Base-by-base conservation (phyloP, 2,329 filamentous ascomycete genomes). In the Lecanicillium sp. region DNA sequence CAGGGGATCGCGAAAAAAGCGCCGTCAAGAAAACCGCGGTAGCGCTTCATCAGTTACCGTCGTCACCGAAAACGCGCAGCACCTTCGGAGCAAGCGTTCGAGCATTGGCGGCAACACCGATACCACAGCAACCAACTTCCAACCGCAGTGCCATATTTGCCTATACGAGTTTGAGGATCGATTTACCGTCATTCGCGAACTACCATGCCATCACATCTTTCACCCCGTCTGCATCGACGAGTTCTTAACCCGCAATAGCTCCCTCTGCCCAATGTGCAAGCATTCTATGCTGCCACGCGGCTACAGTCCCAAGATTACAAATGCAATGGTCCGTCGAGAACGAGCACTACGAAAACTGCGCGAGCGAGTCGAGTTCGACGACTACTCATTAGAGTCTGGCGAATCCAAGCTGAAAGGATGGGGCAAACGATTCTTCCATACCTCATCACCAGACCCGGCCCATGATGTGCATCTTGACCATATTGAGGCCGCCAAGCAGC, bases 151-250 rank as follows among this genome's bases (percentile, higher is more conserved):
- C 55, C 79, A 86, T n/a, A 95, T 97, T 38, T 98, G 92, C 55
- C 71, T 94, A 1, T 84, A 87, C 39, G 78, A 86, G 43, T 97
- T 87, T 53, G 72, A 83, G 19, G 73, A 79, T 13, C 74, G 77
- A 28, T 63, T 71, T 14, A 83, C 85, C 0, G 74, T 79, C 15
- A 88, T 97, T 40, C 83, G 88, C 40, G 85, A 96, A 60, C 69
- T 97, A 3, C 79, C 87, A 0, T 98, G 92, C 51, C 80, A 84
- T 1, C 92, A 98, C 57, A 90, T 97, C 41, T 98, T 89, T 60
- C 90, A 98, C 49, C 83, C 86, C 0, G 82, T 85, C 47, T 98
- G 92, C 54, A 89, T 97, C 46, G 89, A 97, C 54, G 75, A 81
- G 17, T 95, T 92, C 51, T 68, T 97, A 11, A 71, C 74, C 31